Conservation (phyloP, 1,284 basidiomycete genomes). For the Microbotryum saponariae region DNA sequence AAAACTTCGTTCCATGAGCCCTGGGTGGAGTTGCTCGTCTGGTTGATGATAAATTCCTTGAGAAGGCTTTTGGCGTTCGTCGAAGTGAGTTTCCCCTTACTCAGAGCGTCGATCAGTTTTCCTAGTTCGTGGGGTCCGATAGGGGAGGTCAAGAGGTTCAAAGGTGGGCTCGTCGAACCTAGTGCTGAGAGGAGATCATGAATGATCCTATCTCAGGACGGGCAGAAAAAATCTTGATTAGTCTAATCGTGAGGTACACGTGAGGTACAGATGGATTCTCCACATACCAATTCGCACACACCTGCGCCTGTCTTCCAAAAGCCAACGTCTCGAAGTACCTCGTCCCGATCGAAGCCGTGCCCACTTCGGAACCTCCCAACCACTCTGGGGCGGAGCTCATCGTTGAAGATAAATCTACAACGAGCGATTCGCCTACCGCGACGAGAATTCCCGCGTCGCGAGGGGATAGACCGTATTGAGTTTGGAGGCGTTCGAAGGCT, state of each 20-base stretch:
- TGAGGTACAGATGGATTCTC: too few species aligned
- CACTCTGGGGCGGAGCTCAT: conserved; percentile 43
- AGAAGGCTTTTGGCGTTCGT: conserved; percentile 40
- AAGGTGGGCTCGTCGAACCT: conserved; percentile 47
- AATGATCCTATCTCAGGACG: conserved; percentile 56
- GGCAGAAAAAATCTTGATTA: too few species aligned
- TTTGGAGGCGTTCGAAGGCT: conserved; percentile 55
- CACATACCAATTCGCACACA: conserved; percentile 74
- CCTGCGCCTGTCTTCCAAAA: conserved; percentile 54
- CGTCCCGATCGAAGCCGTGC: conserved; percentile 49
- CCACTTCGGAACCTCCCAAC: conserved; percentile 49
- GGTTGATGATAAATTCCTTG: conserved; percentile 28
- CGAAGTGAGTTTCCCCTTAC: conserved; percentile 55
- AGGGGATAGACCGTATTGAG: conserved; percentile 51
- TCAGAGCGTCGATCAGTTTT: conserved; percentile 68
- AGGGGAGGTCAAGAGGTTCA: conserved; percentile 57
- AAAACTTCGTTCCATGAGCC: conserved; percentile 32
- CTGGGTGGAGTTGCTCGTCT: conserved; percentile 11
- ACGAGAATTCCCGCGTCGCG: conserved; percentile 64
- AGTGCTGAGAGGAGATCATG: conserved; percentile 69
- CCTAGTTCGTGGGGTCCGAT: conserved; percentile 60
- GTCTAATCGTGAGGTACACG: too few species aligned
- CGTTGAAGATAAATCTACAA: conserved; percentile 52
- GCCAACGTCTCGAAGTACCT: conserved; percentile 67
- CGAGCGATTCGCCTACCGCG: conserved; percentile 18